Evolutionary conservation across 345 rosid species (phyloP).

Genomic region (Sisymbrium altissimum): DNA sequence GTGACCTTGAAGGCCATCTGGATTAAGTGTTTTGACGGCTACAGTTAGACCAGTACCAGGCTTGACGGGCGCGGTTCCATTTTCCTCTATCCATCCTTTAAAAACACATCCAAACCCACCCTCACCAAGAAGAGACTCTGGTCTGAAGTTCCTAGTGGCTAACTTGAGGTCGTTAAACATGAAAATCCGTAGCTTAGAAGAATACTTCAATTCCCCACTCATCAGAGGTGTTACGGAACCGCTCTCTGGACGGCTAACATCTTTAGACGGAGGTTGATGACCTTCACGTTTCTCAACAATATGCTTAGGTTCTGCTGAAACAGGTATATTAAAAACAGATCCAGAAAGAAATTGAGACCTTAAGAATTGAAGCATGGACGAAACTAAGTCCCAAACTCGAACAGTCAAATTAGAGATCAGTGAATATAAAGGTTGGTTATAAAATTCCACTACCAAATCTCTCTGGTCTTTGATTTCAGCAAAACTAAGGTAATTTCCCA

Average conservation of each 20-base stretch:
- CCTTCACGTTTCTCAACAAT: constrained; percentile 38
- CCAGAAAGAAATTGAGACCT: neutral
- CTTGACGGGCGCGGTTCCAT: constrained; percentile 87
- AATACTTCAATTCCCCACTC: constrained; percentile 64
- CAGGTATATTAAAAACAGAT: neutral
- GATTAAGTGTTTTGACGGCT: constrained; percentile 86
- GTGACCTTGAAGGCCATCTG: constrained; percentile 96
- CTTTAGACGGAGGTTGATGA: constrained; percentile 43
- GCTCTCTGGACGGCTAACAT: constrained; percentile 47
- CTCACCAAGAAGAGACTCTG: constrained; percentile 82
- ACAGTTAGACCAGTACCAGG: constrained; percentile 91
- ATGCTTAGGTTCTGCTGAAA: constrained; percentile 43
- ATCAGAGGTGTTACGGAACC: constrained; percentile 55
- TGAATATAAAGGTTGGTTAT: neutral
- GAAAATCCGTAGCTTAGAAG: constrained; percentile 70
- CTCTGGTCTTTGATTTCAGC: neutral
- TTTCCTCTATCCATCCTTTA: constrained; percentile 92
- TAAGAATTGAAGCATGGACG: neutral
- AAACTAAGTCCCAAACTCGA: neutral
- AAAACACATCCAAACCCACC: constrained; percentile 96
- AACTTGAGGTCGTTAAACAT: constrained; percentile 67
- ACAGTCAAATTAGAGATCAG: neutral
- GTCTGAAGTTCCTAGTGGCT: constrained; percentile 80
- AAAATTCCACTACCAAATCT: neutral
- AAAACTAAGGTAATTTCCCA: neutral